These are phyloP conservation scores for Ceratobasidium papillatum DNA, from an alignment of 1,284 basidiomycete species.

Conservation along the genomic window DNA sequence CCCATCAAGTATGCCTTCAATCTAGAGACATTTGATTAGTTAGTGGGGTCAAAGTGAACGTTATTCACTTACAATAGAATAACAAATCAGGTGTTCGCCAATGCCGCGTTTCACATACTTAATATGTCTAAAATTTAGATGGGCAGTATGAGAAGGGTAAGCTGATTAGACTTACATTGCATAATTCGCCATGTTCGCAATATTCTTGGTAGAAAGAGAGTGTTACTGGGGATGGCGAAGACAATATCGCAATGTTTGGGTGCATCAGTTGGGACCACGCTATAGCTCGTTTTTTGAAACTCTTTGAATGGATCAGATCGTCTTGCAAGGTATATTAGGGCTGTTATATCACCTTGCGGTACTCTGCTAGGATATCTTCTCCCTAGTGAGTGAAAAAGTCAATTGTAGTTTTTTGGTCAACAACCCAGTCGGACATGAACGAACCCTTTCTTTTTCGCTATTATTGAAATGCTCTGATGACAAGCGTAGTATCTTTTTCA, in stretches of 20 bases:
- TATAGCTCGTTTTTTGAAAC: not conserved
- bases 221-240: not conserved
- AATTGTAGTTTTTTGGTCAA: too few relatives aligned
- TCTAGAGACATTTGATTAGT: not conserved
- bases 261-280: not conserved
- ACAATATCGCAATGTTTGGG: not conserved
- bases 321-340: too few relatives aligned
- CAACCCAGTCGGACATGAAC: too few relatives aligned
- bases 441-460: too few relatives aligned
- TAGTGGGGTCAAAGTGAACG: not conserved
- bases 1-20: conserved; percentile 1
- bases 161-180: not conserved
- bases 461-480: too few relatives aligned
- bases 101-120: not conserved
- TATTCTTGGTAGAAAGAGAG: not conserved
- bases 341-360: too few relatives aligned
- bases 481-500: too few relatives aligned
- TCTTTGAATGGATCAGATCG: too few relatives aligned
- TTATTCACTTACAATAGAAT: not conserved
- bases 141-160: not conserved
- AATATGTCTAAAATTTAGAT: not conserved
- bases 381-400: too few relatives aligned
- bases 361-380: too few relatives aligned
- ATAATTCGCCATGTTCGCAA: not conserved
- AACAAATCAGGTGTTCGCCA: not conserved